phyloP scores from a whole-genome alignment of 208 protist genomes.

The Trypanosomatidae sp. region DNA sequence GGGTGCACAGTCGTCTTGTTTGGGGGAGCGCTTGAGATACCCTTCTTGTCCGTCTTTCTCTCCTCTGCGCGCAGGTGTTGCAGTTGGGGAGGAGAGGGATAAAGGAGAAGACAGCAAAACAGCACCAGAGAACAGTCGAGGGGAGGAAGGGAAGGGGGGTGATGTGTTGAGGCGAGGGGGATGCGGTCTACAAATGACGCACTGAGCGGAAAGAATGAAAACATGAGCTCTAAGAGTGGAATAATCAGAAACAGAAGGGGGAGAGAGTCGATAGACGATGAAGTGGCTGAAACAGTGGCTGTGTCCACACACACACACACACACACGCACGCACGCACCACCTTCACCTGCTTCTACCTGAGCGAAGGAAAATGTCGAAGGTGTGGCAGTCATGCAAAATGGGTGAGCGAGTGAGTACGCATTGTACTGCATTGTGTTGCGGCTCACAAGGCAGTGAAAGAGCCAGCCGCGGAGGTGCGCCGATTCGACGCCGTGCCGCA shows the following conservation, averaged over 20 bases:
- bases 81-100: neutral
- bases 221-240: neutral
- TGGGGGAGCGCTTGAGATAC: no score
- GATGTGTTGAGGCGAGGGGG: neutral
- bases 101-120: neutral
- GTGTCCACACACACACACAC: neutral
- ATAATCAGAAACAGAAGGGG: neutral
- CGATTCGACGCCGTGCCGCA: slow-evolving; percentile 29
- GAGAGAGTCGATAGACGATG: neutral
- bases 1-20: no score
- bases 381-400: neutral
- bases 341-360: neutral
- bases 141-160: no score
- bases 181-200: neutral
- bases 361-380: neutral
- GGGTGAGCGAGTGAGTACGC: neutral
- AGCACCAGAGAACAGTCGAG: no score
- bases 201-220: neutral
- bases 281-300: neutral
- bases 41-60: neutral
- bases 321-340: neutral
- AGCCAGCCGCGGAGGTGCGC: slow-evolving; percentile 13
- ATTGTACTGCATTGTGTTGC: neutral
- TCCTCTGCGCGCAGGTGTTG: neutral
- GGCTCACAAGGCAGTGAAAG: neutral